A percentile compares a stretch with the other conserved stretches of the same genome.
phyloP scores from a whole-genome alignment of 768 basidiomycete genomes.

The Mycena capillaripes region DNA sequence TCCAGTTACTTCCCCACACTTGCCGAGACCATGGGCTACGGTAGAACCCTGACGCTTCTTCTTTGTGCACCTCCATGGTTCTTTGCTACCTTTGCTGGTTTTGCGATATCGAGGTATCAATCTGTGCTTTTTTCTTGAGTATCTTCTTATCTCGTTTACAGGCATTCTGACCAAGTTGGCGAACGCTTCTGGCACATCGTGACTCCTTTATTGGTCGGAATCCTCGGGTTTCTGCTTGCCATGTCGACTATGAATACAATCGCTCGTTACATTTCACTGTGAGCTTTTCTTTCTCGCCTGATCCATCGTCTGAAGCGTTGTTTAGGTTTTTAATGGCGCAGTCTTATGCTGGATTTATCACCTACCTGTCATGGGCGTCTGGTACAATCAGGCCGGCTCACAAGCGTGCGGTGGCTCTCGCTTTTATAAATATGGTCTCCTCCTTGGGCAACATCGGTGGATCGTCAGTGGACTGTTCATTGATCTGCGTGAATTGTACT shows the following conservation, averaged over 20 bases:
- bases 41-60: constrained; percentile 73
- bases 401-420: constrained; percentile 92
- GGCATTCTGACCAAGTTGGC: constrained; percentile 78
- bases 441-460: constrained; percentile 89
- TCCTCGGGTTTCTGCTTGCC: constrained; percentile 78
- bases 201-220: constrained; percentile 66
- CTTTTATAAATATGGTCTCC: constrained; percentile 85
- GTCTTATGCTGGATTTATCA: constrained; percentile 80
- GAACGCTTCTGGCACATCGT: constrained; percentile 82
- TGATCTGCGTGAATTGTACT: background rate
- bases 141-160: constrained; percentile 37
- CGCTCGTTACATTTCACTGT: constrained; percentile 78
- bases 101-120: constrained; percentile 63
- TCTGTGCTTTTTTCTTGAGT: background rate
- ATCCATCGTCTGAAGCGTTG: constrained; percentile 6
- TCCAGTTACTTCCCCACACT: constrained; percentile 77
- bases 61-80: constrained; percentile 72
- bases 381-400: constrained; percentile 76
- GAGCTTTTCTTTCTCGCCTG: constrained; percentile 37
- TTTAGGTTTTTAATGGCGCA: constrained; percentile 83
- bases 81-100: constrained; percentile 70
- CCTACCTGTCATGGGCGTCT: constrained; percentile 69
- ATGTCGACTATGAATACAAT: constrained; percentile 73
- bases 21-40: constrained; percentile 76
- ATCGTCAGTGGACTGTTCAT: constrained; percentile 67